Conservation (phyloP, 345 rosid genomes). For the Eutrema yunnanense region DNA sequence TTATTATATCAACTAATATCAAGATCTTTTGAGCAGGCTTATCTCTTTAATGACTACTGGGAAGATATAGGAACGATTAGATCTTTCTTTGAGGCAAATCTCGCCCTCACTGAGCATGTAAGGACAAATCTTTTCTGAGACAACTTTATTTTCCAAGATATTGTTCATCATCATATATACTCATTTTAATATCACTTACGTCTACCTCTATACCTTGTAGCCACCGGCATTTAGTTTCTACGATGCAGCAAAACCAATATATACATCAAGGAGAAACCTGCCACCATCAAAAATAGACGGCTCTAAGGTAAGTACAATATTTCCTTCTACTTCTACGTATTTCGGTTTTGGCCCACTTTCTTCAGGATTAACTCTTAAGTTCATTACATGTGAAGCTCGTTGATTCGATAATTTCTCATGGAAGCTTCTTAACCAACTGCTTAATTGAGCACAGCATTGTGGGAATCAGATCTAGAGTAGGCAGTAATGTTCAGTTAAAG, state of each 20-base stretch:
- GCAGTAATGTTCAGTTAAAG: constrained; percentile 70
- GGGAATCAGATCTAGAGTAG: constrained; percentile 86
- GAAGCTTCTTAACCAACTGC: constrained; percentile 71
- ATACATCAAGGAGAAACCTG: constrained; percentile 89
- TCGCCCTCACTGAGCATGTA: constrained; percentile 92
- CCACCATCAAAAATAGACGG: constrained; percentile 79
- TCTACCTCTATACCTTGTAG: constrained; percentile 36
- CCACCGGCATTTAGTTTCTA: constrained; percentile 93
- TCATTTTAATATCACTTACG: background rate
- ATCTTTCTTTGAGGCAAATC: constrained; percentile 94
- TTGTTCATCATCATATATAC: background rate
- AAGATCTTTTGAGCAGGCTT: constrained; percentile 56
- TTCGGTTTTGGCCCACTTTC: background rate
- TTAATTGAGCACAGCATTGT: constrained; percentile 79
- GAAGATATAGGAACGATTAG: constrained; percentile 96
- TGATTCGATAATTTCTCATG: constrained; percentile 88
- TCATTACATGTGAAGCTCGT: constrained; percentile 43
- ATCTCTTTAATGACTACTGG: constrained; percentile 93
- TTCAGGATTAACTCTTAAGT: background rate
- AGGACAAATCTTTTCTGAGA: constrained; percentile 19
- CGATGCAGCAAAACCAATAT: constrained; percentile 81
- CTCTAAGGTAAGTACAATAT: constrained; percentile 49
- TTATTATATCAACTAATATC: background rate
- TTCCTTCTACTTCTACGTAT: background rate
- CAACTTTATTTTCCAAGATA: background rate